A percentile compares a stretch with the other conserved stretches of the same genome.
These are phyloP conservation scores for Ormosia emarginata DNA, from an alignment of 306 rosid species.

Conservation along the genomic window DNA sequence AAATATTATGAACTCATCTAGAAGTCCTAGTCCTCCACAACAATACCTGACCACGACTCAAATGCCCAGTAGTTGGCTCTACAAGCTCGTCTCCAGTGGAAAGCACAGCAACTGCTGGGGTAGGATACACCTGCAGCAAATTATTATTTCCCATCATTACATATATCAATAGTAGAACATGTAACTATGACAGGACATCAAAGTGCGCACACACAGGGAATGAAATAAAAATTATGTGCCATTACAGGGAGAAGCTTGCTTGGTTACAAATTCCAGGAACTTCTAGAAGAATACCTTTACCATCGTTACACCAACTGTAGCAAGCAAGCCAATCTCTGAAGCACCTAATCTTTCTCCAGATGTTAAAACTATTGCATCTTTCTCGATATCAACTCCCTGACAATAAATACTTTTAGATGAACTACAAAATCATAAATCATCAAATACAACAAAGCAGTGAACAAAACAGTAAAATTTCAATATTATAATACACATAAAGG, in stretches of 20 bases:
- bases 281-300: slow-evolving; percentile 58
- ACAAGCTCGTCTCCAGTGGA: slow-evolving; percentile 96
- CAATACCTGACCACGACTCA: slow-evolving; percentile 81
- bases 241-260: slow-evolving; percentile 8
- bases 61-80: slow-evolving; percentile 57
- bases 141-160: slow-evolving; percentile 17
- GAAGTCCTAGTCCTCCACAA: slow-evolving; percentile 3
- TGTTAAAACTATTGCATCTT: slow-evolving; percentile 60
- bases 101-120: slow-evolving; percentile 75
- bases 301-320: slow-evolving; percentile 70
- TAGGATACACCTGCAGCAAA: slow-evolving; percentile 63
- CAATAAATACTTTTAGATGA: slow-evolving; percentile 15
- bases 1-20: background rate
- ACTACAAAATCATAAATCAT: slow-evolving; percentile 4
- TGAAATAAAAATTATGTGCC: background rate
- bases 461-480: background rate
- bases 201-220: background rate
- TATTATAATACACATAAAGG: background rate
- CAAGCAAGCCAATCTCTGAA: slow-evolving; percentile 94
- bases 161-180: background rate
- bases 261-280: background rate
- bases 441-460: background rate
- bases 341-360: slow-evolving; percentile 82
- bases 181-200: background rate
- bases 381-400: slow-evolving; percentile 79